Evolutionary conservation across 2,329 filamentous ascomycete species (phyloP), one percentile per base, ranked within the genome.

Genomic region (Talaromyces piceae): DNA sequence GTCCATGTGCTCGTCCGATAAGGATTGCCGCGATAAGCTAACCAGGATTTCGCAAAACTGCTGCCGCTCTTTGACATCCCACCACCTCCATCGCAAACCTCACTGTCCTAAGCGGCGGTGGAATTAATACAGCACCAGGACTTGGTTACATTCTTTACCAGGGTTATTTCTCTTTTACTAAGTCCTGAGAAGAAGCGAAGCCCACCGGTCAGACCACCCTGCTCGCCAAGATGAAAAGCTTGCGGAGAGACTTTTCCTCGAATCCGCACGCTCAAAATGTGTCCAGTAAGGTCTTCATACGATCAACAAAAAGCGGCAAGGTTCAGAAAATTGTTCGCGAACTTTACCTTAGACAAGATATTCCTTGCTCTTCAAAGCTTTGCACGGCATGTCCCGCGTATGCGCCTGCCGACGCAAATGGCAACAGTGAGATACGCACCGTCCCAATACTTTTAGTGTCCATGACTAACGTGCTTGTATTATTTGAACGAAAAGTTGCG

Each of bases 261-360:
- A 78, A 81, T 55, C 73, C 75, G 4, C 71, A 74, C 51, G 78
- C 83, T 26, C 77, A 84, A 44, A 95, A 87, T 65, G 86, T 97
- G 58, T 91, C 90, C 27, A 96, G 87, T 80, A 98, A 97, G 74
- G 83, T 94, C 62, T 98, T 94, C 66, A 88, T 98, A 57, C 82
- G 93, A 54, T 96, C 93, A 23, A 95, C 91, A 45, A 91, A 88
- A 71, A 93, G 84, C 70, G 93, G 93, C 70, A 96, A 96, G 75
- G 91, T 97, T 54, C 93, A 97, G 71, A 98, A 98, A 78, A 94
- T 98, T 64, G 93, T 98, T 59, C 84, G 91, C 63, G 93, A 98
- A 75, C 80, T 97, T 57, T 98, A 98, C 71, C 78, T 98, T 55
- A 83, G 93, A 69, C 88, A 91, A 73, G 93, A 98, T 68, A 97